Conservation (phyloP, 2,329 filamentous ascomycete species). For the Aureobasidium sp. region DNA sequence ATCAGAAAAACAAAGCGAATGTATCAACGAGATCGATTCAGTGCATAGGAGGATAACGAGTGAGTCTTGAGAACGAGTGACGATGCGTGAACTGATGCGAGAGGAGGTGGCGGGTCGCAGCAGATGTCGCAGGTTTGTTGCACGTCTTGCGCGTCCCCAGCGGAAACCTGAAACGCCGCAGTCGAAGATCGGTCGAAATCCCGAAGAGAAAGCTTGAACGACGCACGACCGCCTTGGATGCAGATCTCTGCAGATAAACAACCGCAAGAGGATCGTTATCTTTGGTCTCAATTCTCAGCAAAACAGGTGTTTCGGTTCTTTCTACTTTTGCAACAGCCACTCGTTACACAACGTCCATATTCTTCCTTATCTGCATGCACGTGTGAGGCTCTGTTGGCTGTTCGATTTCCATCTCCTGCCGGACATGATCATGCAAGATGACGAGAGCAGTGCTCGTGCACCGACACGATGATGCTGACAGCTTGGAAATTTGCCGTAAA, state of each 20-base stretch:
- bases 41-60: neutral
- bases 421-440: constrained; percentile 1
- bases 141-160: neutral
- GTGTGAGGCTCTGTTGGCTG: neutral
- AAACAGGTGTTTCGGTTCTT: neutral
- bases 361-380: too few relatives aligned
- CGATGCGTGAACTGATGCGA: neutral
- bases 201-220: neutral
- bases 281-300: neutral
- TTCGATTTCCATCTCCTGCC: neutral
- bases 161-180: neutral
- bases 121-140: neutral
- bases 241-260: neutral
- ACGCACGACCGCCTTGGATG: neutral
- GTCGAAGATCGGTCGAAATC: neutral
- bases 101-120: neutral
- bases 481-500: neutral
- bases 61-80: neutral
- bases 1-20: neutral
- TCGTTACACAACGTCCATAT: neutral
- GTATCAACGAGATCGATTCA: neutral
- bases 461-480: constrained; percentile 3
- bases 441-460: neutral
- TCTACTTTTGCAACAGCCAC: too few relatives aligned
- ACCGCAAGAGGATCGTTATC: neutral